Evolutionary conservation across 2,329 filamentous ascomycete species (phyloP).

Genomic region (Talaromyces marneffei): DNA sequence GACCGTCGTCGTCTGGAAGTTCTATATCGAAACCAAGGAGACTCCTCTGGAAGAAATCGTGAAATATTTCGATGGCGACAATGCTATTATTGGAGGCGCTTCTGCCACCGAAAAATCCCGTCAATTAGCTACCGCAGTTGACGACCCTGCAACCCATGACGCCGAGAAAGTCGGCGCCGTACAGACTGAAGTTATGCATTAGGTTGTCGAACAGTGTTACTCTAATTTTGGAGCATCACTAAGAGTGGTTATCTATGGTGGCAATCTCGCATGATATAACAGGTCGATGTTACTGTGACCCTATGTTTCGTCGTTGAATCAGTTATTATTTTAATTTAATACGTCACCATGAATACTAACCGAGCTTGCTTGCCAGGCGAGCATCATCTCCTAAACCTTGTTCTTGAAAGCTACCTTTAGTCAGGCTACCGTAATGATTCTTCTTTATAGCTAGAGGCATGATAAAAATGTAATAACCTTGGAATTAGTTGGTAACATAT

Average conservation of each 20-base stretch:
- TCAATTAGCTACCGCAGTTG: neutral
- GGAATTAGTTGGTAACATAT: too few relatives aligned
- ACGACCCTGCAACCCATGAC: neutral
- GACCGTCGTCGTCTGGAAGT: constrained; percentile 24
- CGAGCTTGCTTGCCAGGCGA: neutral
- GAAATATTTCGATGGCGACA: constrained; percentile 15
- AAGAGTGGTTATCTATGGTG: neutral
- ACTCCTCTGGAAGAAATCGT: constrained; percentile 28
- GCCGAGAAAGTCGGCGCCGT: neutral
- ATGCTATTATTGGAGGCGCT: constrained; percentile 8
- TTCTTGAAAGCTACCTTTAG: neutral
- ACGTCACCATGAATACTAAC: neutral
- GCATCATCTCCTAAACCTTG: neutral
- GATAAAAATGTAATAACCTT: too few relatives aligned
- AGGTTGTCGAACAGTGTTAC: neutral
- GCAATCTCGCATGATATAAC: neutral
- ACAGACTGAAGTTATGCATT: neutral
- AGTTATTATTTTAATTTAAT: neutral
- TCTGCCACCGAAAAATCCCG: constrained; percentile 2
- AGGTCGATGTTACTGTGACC: neutral
- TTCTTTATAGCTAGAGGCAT: neutral
- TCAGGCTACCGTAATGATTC: neutral
- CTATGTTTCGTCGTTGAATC: neutral
- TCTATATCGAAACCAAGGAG: constrained; percentile 31
- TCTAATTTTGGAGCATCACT: neutral